Base-by-base conservation (phyloP, 257 asterid species). In the Solanum neorickii region DNA sequence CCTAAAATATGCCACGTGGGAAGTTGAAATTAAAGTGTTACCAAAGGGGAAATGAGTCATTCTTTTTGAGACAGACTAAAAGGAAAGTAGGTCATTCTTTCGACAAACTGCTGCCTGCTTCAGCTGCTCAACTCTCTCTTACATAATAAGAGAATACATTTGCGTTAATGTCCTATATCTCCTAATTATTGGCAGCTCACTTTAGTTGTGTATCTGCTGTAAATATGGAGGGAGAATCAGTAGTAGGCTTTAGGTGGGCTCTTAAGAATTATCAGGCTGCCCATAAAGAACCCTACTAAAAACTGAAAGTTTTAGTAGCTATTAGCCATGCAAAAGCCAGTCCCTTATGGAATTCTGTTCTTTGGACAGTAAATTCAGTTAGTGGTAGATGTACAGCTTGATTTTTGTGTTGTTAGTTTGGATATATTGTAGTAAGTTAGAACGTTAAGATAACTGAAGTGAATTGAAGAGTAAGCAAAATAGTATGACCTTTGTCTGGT, bases 171-270 rank as follows among this genome's bases (percentile, higher is more conserved):
- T 49, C 97, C 66, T 35, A 35, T 37, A 37, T 37, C 39, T 37
- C 39, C 7, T 92, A 89, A 94, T 96, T 96, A 98, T 96, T 93
- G 94, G 97, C 93, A 89, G 88, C 92, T 90, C 94, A 91, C 92
- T 11, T 92, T 87, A 94, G 95, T 29, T 83, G 95, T 90, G 95
- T 88, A 88, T 84, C 89, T 92, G 97, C 95, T 89, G 99, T 96
- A 95, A 94, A 95, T 93, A 89, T 93, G 98, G 98, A 92, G 93
- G 88, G 41, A 96, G 84, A 94, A 86, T 39, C 88, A 91, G 66
- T 37, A 83, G 91, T 74, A 91, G 94, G 93, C 92, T 89, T 94
- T 96, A 91, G 94, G 92, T 91, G 98, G 97, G 97, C 93, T 86
- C 90, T 86, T 88, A 41, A 87, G 89, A 90, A 92, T 93, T 83